phyloP scores from a whole-genome alignment of 768 basidiomycete genomes.

The Lactarius quietus region DNA sequence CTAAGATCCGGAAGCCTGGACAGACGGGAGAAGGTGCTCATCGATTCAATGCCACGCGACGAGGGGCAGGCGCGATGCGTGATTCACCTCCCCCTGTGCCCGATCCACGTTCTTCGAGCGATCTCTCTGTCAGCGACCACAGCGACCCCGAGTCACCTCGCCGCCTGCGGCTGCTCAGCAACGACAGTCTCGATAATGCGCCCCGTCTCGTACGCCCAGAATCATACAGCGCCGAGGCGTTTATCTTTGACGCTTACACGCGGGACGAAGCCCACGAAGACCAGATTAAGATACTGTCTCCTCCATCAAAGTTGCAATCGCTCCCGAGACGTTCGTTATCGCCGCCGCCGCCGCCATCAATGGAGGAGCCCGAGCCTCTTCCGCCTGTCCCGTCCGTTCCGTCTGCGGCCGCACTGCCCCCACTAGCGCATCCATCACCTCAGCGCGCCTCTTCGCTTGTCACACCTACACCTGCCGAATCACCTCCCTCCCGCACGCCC shows the following conservation, averaged over 20 bases:
- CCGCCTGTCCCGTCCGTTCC: slow-evolving; percentile 6
- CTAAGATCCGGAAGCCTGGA: slow-evolving; percentile 89
- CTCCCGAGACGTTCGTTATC: slow-evolving; percentile 22
- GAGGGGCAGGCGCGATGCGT: slow-evolving; percentile 36
- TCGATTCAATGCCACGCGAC: slow-evolving; percentile 58
- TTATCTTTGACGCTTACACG: slow-evolving; percentile 83
- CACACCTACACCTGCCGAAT: slow-evolving; percentile 39
- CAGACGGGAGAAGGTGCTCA: slow-evolving; percentile 77
- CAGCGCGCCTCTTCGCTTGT: slow-evolving; percentile 34
- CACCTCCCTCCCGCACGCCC: slow-evolving; percentile 50
- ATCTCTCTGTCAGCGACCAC: slow-evolving; percentile 48
- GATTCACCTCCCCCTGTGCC: slow-evolving; percentile 3
- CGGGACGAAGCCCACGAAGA: slow-evolving; percentile 49
- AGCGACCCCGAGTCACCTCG: slow-evolving; percentile 37
- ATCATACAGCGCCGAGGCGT: slow-evolving; percentile 75
- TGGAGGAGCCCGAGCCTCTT: background rate
- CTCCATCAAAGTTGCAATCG: slow-evolving; percentile 10
- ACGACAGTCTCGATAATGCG: slow-evolving; percentile 42
- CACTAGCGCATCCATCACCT: slow-evolving; percentile 21
- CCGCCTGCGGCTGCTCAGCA: slow-evolving; percentile 42
- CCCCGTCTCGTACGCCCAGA: slow-evolving; percentile 46
- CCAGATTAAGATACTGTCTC: slow-evolving; percentile 1
- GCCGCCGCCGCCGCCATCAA: slow-evolving; percentile 5
- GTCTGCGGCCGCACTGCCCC: slow-evolving; percentile 12
- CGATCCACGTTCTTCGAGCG: slow-evolving; percentile 57